A percentile compares a stretch with the other conserved stretches of the same genome.
Evolutionary conservation across 176 grass and related monocot genomes (phyloP).

Genomic region (Tillandsia fasciculata): DNA sequence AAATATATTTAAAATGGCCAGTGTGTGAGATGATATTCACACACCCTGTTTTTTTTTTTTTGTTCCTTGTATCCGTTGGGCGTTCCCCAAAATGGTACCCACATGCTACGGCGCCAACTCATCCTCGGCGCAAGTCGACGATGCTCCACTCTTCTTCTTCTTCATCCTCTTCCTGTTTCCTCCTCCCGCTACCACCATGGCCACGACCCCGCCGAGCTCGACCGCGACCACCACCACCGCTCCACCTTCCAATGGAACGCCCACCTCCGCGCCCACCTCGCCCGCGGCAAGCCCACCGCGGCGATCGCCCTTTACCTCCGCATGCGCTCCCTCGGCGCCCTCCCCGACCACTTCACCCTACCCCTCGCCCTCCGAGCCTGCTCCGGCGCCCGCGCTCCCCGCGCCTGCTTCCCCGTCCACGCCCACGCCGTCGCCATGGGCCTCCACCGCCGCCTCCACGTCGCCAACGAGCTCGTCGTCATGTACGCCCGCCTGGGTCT

Average conservation of each 20-base stretch:
- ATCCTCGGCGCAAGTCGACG: conserved; percentile 6
- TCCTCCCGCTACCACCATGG: background rate
- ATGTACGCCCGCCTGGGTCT: conserved; percentile 31
- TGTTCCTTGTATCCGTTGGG: too few species aligned
- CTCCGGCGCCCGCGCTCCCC: background rate
- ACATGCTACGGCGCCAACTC: too few species aligned
- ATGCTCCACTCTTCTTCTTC: conserved; percentile 11
- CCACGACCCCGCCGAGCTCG: background rate
- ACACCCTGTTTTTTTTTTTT: too few species aligned
- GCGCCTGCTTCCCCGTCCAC: conserved; percentile 23
- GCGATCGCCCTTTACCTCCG: conserved; percentile 36
- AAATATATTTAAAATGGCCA: too few species aligned
- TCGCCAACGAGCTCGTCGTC: conserved; percentile 36
- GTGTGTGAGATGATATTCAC: too few species aligned
- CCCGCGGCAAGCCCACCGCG: conserved; percentile 7
- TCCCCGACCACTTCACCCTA: conserved; percentile 53
- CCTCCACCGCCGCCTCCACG: conserved; percentile 32
- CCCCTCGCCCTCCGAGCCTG: conserved; percentile 40
- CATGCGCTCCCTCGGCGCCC: conserved; percentile 33
- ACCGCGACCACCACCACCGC: conserved; percentile 1
- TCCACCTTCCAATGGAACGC: conserved; percentile 39
- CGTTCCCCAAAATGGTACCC: too few species aligned
- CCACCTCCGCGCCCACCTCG: conserved; percentile 35
- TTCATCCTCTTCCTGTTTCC: conserved; percentile 11
- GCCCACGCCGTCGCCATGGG: conserved; percentile 33